Base-by-base conservation (phyloP, 2,329 filamentous ascomycete genomes). In the Monilinia aucupariae region DNA sequence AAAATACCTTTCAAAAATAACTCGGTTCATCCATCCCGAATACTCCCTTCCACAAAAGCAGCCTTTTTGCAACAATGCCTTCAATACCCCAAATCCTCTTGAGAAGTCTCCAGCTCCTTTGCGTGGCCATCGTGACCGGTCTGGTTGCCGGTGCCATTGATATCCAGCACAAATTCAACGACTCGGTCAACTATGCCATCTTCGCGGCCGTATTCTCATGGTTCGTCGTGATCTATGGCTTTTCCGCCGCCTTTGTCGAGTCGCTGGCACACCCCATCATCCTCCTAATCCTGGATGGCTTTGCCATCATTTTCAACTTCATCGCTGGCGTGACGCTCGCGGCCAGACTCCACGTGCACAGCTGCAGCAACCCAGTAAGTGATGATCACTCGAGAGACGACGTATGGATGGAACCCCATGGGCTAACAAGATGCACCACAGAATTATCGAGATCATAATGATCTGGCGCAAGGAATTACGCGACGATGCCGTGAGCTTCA, bases 401-500 rank as follows among this genome's bases (percentile, higher is more conserved):
- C 32, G 12, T 30, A 3, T 41, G 8, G n/a, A n/a, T 12, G 15
- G 25, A 34, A 32, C 20, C 32, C 20, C 9, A 10, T 12, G 17
- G 54, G 13, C 43, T 61, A 30, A 67, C 17, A 37, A 34, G n/a
- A 17, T 25, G 7, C 25, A 25, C 4, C 30, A 73, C 30, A 73
- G 80, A 65, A 64, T 47, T 79, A 78, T 69, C 76, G 77, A 50
- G 51, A 61, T n/a, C 68, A 68, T 70, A 81, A 82, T 75, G 82
- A 80, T 76, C 84, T 90, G 72, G 86, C 80, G 32, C 72, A 73
- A 73, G 86, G 86, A 63, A 86, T 81, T 64, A 75, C 79, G 73
- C 85, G 87, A 78, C 83, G 88, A 68, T 92, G 90, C 77, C 85
- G 84, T 66, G 85, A 91, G 76, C 83, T 90, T 20, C 89, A 92